Base-by-base conservation (phyloP, 139 green algal genomes). In the Tetraselmis chui region DNA sequence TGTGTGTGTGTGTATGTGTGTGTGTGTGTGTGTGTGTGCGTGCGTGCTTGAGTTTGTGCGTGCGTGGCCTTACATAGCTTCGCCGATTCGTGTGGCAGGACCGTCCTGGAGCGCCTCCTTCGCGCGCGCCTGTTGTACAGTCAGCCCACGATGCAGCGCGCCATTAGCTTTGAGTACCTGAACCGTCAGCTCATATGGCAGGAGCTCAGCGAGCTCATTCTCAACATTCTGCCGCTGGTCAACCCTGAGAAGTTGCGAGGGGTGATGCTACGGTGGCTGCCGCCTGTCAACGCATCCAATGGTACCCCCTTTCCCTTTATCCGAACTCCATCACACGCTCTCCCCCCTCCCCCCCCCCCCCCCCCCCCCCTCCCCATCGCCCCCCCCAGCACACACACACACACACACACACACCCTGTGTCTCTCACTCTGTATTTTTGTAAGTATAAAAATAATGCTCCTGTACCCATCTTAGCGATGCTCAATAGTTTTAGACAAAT, bases 161-260 rank as follows among this genome's bases (percentile, higher is more conserved):
- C 93, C 29, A 91, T 98, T 77, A 91, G 81, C 32, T 98, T 97
- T 83, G 95, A 98, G 85, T 98, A 98, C 83, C 90, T 98, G 31
- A 98, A 98, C 86, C 85, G 94, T 2, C 94, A 98, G 89, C 91
- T 98, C 78, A 90, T 97, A 31, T 97, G 94, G 93, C 85, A 93
- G 29, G 92, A 97, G 91, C 84, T 98, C 29, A 91, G 85, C 0
- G 94, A 98, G 86, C 82, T 96, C 22, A 87, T 98, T 84, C 86
- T 98, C 29, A 92, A 95, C 29, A 30, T 96, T 76, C 91, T 98
- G 83, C 94, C 94, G 0, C 83, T 98, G 32, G 59, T 94, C n/a
- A 85, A 91, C 45, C 76, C 84, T 2, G 74, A 59, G 23, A 83
- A 79, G 67, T 26, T 88, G 75, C 74, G 76, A 22, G 74, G 2